Evolutionary conservation across 169 alveolate genomes (phyloP), one percentile per base, ranked within the genome.

Genomic region (Besnoitia besnoiti): DNA sequence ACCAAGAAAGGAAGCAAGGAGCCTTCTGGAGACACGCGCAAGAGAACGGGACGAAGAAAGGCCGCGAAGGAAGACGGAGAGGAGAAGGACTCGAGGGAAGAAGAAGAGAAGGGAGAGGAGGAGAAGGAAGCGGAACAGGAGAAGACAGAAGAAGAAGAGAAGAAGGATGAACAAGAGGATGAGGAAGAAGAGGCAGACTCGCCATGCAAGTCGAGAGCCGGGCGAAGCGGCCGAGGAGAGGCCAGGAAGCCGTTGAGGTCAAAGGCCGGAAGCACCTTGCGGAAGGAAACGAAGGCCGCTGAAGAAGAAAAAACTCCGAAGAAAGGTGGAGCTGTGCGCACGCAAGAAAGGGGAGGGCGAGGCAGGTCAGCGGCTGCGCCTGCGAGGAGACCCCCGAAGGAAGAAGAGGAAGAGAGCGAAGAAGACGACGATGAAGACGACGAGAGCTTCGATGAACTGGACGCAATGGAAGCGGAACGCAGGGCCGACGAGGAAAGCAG

Each of bases 61-160:
- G 47, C n/a, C n/a, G 46, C 12, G 82, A 30, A 67, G 44, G 27
- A 30, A 33, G 33, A 40, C 27, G 37, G 12, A 75, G 30, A 50
- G 0, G 90, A 4, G 2, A 2, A 47, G 37, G 40, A 75, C 79
- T 39, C 50, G 40, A 55, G 59, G 2, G 55, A 33, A 24, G 79
- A 75, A 33, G 61, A 55, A 47, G 75, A 39, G 0, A 73, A 12
- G 46, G 73, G 30, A 7, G 89, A 3, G 30, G 89, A 30, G 46
- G 89, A 75, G 40, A 49, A 50, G 14, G 85, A 30, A 47, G 85
- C 40, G 14, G 85, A 77, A 40, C 84, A 73, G 4, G 91, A 40
- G 4, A 46, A 40, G 44, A 84, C 59, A 44, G 91, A 50, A 61
- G 91, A 73, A 61, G 84, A 73, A 59, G 91, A 44, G 44, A 44